Evolutionary conservation across 2,329 filamentous ascomycete species (phyloP).

Genomic region (Epichloe gansuensis): DNA sequence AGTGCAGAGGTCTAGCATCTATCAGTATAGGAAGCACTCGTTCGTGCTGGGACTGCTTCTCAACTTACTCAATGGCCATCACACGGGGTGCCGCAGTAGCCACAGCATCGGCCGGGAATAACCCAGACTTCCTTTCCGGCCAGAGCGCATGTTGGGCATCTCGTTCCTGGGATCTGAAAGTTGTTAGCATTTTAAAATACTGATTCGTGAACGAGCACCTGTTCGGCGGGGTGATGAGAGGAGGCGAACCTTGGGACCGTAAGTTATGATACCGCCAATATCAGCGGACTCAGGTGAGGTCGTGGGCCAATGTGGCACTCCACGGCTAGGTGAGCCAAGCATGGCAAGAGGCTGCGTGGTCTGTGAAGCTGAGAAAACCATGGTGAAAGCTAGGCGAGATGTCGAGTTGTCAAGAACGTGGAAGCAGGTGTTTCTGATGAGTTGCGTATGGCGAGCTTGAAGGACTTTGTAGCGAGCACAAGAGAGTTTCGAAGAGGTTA

Average conservation of each 20-base stretch:
- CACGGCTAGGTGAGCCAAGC: not conserved
- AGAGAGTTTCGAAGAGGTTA: not conserved
- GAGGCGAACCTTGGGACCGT: slow-evolving; percentile 8
- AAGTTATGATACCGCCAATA: slow-evolving; percentile 2
- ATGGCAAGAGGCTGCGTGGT: not conserved
- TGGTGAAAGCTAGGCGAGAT: not conserved
- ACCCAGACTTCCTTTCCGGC: slow-evolving; percentile 43
- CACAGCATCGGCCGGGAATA: slow-evolving; percentile 39
- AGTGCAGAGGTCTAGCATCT: not conserved
- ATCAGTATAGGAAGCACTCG: not conserved
- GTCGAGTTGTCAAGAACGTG: too few species aligned
- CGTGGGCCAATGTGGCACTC: not conserved
- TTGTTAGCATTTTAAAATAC: slow-evolving; percentile 2
- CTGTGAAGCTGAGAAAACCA: not conserved
- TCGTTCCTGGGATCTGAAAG: slow-evolving; percentile 34
- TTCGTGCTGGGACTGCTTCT: not conserved
- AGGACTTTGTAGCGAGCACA: not conserved
- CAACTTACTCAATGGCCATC: slow-evolving; percentile 9
- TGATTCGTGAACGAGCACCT: too few species aligned
- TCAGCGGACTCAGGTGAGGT: slow-evolving; percentile 2
- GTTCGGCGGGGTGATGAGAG: not conserved
- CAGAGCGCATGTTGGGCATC: slow-evolving; percentile 38
- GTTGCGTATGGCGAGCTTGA: not conserved
- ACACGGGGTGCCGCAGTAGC: slow-evolving; percentile 36
- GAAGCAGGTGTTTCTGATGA: not conserved